A percentile compares a stretch with the other conserved stretches of the same genome.
Conservation (phyloP, 176 grass and related monocot genomes). For the Eragrostis curvula region DNA sequence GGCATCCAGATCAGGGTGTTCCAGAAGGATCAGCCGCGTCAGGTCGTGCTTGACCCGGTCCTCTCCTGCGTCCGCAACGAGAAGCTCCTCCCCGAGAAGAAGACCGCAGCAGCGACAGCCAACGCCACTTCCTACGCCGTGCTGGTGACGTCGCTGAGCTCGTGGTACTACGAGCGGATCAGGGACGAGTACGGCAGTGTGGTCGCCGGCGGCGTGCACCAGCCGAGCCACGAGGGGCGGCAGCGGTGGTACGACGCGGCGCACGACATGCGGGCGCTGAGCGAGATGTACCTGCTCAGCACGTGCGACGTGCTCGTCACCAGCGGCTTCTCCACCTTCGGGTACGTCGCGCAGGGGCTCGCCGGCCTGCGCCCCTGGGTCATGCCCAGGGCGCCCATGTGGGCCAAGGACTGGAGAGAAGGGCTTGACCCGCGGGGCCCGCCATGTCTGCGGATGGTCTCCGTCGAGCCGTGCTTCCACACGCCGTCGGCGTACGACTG, state of each 20-base stretch:
- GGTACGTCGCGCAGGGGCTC: slow-evolving; percentile 58
- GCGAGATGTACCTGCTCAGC: slow-evolving; percentile 58
- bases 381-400: slow-evolving; percentile 31
- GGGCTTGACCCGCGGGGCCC: background rate
- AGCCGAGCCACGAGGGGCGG: slow-evolving; percentile 58
- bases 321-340: slow-evolving; percentile 49
- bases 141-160: slow-evolving; percentile 43
- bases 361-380: slow-evolving; percentile 55
- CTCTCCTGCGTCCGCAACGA: slow-evolving; percentile 42
- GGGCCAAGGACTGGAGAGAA: slow-evolving; percentile 29
- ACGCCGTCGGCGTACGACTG: slow-evolving; percentile 57
- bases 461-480: slow-evolving; percentile 73
- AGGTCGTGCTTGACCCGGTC: slow-evolving; percentile 41
- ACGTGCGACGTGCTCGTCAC: slow-evolving; percentile 46
- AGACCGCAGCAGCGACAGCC: too few species aligned
- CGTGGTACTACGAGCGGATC: slow-evolving; percentile 47
- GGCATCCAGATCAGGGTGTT: slow-evolving; percentile 66
- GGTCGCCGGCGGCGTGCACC: slow-evolving; percentile 39
- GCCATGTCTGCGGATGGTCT: slow-evolving; percentile 31
- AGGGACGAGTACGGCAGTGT: slow-evolving; percentile 30
- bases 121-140: slow-evolving; percentile 4
- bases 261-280: slow-evolving; percentile 52
- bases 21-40: background rate
- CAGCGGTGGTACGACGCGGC: slow-evolving; percentile 22
- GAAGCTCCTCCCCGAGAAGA: slow-evolving; percentile 32